These are phyloP conservation scores for Boletus reticulatus DNA, from an alignment of 768 basidiomycete genomes.

Conservation along the genomic window DNA sequence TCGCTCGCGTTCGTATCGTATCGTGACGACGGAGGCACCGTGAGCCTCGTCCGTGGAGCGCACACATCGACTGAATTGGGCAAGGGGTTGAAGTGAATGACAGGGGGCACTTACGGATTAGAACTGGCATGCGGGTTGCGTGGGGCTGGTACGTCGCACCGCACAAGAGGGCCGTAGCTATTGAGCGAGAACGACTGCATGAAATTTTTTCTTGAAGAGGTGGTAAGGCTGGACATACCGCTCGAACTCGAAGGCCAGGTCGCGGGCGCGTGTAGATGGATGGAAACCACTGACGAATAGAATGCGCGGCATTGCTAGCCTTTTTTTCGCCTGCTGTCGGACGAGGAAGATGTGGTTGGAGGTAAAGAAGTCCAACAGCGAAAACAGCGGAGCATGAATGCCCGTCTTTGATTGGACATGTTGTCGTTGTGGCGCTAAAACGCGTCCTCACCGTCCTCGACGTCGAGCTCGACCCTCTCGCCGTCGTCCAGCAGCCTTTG, in stretches of 20 bases:
- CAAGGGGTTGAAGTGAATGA: slow-evolving; percentile 29
- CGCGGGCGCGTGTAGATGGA: slow-evolving; percentile 76
- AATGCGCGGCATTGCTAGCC: slow-evolving; percentile 65
- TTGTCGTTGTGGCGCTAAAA: slow-evolving; percentile 37
- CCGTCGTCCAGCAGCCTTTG: not conserved
- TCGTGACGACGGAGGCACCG: slow-evolving; percentile 23
- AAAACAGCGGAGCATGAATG: slow-evolving; percentile 32
- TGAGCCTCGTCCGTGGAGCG: slow-evolving; percentile 30
- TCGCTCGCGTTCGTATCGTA: slow-evolving; percentile 32
- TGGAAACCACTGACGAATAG: slow-evolving; percentile 87
- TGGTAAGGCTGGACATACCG: slow-evolving; percentile 43
- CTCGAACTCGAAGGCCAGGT: slow-evolving; percentile 87
- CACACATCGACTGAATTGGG: slow-evolving; percentile 39
- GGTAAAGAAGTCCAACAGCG: slow-evolving; percentile 14
- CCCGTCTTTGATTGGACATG: slow-evolving; percentile 24
- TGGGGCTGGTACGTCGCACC: slow-evolving; percentile 88
- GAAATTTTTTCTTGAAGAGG: not conserved
- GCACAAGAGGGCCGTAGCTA: slow-evolving; percentile 80
- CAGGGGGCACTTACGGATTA: slow-evolving; percentile 71
- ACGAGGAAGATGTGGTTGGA: slow-evolving; percentile 23
- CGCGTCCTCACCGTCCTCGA: slow-evolving; percentile 2
- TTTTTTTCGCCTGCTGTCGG: slow-evolving; percentile 5
- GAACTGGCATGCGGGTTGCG: slow-evolving; percentile 71
- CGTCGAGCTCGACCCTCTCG: slow-evolving; percentile 2
- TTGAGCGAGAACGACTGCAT: not conserved